These are phyloP conservation scores for Detonula confervacea DNA, from an alignment of 352 stramenopile genomes.

Conservation along the genomic window DNA sequence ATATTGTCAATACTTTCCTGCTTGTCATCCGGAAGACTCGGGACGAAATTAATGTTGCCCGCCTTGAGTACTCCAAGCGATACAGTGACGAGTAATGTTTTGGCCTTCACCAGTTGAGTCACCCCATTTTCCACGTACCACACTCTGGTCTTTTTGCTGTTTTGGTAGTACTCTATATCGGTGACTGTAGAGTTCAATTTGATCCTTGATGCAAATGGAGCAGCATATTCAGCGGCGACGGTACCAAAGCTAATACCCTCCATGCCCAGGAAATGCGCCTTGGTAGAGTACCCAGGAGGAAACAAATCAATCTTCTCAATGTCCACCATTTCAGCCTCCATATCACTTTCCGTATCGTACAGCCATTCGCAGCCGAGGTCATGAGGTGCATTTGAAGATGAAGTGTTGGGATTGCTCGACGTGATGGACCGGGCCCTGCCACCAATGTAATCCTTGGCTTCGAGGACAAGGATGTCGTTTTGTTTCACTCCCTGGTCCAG, in stretches of 20 bases:
- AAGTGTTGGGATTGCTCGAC: conserved; percentile 13
- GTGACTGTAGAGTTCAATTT: conserved; percentile 29
- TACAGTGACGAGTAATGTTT: conserved; percentile 74
- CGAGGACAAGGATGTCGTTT: conserved; percentile 29
- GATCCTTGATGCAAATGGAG: conserved; percentile 16
- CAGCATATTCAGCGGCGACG: conserved; percentile 14
- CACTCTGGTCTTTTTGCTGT: conserved; percentile 5
- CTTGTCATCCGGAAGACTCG: conserved; percentile 74
- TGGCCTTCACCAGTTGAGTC: conserved; percentile 31
- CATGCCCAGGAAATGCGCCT: conserved; percentile 14
- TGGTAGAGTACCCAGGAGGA: not conserved
- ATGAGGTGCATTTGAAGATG: not conserved
- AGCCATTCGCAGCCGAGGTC: conserved; percentile 48
- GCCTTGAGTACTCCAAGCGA: conserved; percentile 83
- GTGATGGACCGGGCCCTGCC: conserved; percentile 16
- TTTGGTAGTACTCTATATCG: conserved; percentile 18
- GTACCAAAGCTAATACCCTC: conserved; percentile 35
- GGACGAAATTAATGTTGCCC: conserved; percentile 67
- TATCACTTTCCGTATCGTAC: conserved; percentile 23
- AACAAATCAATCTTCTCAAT: conserved; percentile 11
- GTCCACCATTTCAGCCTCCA: conserved; percentile 3
- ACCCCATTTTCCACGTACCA: conserved; percentile 16
- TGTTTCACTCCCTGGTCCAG: conserved; percentile 4
- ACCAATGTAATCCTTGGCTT: conserved; percentile 47
- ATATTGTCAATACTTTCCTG: conserved; percentile 72